These are phyloP conservation scores for Ophiognomonia clavigignenti-juglandacearum DNA, from an alignment of 2,329 filamentous ascomycete genomes.

Conservation along the genomic window DNA sequence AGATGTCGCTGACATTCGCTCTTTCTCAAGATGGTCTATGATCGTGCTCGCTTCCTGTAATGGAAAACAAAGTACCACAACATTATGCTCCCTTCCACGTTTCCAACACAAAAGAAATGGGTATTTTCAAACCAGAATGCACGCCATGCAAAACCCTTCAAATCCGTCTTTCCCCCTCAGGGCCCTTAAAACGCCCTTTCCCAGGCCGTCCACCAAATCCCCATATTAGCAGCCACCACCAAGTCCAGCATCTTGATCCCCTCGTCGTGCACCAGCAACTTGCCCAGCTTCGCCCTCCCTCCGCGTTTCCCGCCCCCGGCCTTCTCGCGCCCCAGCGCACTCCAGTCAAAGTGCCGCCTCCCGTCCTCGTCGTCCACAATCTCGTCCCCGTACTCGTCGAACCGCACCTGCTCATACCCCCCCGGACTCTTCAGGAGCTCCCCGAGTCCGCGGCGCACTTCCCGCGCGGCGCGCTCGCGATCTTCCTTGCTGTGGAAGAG, in stretches of 20 bases:
- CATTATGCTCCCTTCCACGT: not conserved
- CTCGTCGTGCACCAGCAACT: conserved; percentile 83
- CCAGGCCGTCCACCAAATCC: conserved; percentile 90
- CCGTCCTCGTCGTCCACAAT: conserved; percentile 36
- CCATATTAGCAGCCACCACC: conserved; percentile 84
- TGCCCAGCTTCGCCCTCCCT: conserved; percentile 86
- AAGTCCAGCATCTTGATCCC: conserved; percentile 95
- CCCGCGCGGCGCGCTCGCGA: conserved; percentile 24
- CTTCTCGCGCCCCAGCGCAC: conserved; percentile 67
- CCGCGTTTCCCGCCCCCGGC: conserved; percentile 84
- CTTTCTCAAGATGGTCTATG: not conserved
- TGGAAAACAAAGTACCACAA: too few species aligned
- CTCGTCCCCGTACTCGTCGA: conserved; percentile 29
- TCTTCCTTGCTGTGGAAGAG: conserved; percentile 36
- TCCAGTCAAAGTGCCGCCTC: conserved; percentile 57
- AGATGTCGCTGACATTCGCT: not conserved
- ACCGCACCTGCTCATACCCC: conserved; percentile 22
- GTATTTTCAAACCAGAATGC: too few species aligned
- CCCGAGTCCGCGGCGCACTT: conserved; percentile 31
- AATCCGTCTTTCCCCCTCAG: too few species aligned
- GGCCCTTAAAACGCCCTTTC: conserved; percentile 43
- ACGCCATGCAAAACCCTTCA: too few species aligned
- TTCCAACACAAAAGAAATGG: too few species aligned
- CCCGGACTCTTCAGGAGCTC: conserved; percentile 27
- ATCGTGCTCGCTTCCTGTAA: not conserved